Conservation (phyloP, 2,329 filamentous ascomycete genomes). For the Fusarium paranaense region DNA sequence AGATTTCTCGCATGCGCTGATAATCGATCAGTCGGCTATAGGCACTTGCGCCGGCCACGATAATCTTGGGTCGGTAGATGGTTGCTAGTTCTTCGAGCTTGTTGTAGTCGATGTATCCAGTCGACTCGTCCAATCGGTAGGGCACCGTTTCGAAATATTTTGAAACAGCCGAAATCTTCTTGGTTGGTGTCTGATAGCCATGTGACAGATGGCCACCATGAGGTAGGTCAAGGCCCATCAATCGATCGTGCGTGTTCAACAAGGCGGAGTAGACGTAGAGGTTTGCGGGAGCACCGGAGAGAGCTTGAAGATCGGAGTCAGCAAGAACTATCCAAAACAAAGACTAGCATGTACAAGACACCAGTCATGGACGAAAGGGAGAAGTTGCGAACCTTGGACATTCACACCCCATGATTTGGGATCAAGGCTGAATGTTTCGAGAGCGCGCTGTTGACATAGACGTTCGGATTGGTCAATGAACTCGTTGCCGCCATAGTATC, state of each 20-base stretch:
- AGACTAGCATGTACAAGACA: neutral
- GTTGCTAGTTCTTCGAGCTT: constrained; percentile 87
- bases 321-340: constrained; percentile 3
- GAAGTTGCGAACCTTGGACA: constrained; percentile 77
- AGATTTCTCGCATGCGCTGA: constrained; percentile 88
- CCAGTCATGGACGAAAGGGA: neutral
- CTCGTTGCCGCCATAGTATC: constrained; percentile 97
- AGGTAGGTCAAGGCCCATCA: constrained; percentile 97
- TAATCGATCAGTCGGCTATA: constrained; percentile 98
- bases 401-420: constrained; percentile 95
- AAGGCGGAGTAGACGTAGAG: constrained; percentile 96
- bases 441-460: constrained; percentile 88
- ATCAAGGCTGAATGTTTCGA: constrained; percentile 87
- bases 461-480: constrained; percentile 93
- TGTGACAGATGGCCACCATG: constrained; percentile 97
- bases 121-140: constrained; percentile 90
- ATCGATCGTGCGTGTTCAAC: constrained; percentile 89
- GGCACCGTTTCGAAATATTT: constrained; percentile 99
- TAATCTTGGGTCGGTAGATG: constrained; percentile 93
- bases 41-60: constrained; percentile 93
- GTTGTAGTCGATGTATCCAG: constrained; percentile 95
- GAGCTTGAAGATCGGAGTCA: constrained; percentile 61
- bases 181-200: constrained; percentile 94
- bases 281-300: constrained; percentile 81
- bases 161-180: constrained; percentile 97